These are phyloP conservation scores for Diaporthe capsici DNA, from an alignment of 2,329 filamentous ascomycete genomes.

Conservation along the genomic window DNA sequence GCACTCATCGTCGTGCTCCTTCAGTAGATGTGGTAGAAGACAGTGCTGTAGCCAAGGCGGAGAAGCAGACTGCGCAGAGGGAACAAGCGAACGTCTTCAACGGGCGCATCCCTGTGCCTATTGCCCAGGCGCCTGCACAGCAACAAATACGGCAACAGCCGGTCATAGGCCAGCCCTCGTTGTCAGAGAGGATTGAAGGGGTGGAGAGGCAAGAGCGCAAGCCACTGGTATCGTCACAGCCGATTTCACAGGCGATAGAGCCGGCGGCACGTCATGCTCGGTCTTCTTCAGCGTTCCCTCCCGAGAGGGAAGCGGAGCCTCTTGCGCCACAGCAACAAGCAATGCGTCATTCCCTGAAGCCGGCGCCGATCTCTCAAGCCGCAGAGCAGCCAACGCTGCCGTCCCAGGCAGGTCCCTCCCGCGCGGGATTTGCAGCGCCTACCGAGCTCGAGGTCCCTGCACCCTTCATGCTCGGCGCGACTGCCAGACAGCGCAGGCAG, in stretches of 20 bases:
- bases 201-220: constrained; percentile 37
- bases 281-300: constrained; percentile 33
- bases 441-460: constrained; percentile 31
- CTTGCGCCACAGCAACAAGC: constrained; percentile 48
- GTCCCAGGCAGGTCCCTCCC: constrained; percentile 52
- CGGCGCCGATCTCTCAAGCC: constrained; percentile 46
- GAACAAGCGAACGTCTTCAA: constrained; percentile 44
- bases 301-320: constrained; percentile 39
- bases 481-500: constrained; percentile 53
- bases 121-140: constrained; percentile 51
- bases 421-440: constrained; percentile 41
- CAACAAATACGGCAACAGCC: constrained; percentile 47
- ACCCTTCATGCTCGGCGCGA: constrained; percentile 31
- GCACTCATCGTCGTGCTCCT: constrained; percentile 53
- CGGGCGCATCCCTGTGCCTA: constrained; percentile 50
- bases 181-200: constrained; percentile 37
- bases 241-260: constrained; percentile 35
- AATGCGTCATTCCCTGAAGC: constrained; percentile 58
- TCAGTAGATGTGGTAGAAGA: constrained; percentile 65
- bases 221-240: constrained; percentile 38
- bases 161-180: constrained; percentile 44
- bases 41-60: constrained; percentile 60
- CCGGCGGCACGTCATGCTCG: constrained; percentile 37
- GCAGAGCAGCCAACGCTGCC: constrained; percentile 45
- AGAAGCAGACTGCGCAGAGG: constrained; percentile 52